A percentile compares a stretch with the other conserved stretches of the same genome.
phyloP scores from a whole-genome alignment of 306 rosid genomes.

The Vicia villosa region DNA sequence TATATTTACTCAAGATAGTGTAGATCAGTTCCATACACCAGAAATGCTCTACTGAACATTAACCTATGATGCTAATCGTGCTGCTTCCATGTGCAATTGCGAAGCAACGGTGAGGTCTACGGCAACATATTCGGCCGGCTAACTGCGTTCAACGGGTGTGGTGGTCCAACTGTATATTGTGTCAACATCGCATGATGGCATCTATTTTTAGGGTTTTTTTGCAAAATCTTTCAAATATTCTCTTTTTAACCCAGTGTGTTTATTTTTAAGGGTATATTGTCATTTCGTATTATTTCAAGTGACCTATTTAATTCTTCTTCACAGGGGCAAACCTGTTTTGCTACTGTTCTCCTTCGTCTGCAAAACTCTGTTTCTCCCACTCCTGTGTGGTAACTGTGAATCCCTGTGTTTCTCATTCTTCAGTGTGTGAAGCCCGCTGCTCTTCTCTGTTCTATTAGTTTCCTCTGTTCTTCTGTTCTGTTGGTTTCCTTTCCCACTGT shows the following conservation, averaged over 20 bases:
- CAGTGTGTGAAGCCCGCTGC: background rate
- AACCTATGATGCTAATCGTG: background rate
- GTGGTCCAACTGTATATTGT: background rate
- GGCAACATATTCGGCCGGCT: background rate
- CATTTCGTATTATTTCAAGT: background rate
- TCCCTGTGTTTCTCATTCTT: background rate
- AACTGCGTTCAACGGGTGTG: background rate
- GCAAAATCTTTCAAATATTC: background rate
- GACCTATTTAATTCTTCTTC: background rate
- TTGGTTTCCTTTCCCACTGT: background rate
- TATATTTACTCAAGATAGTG: background rate
- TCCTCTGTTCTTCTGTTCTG: background rate
- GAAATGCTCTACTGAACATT: background rate
- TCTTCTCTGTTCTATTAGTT: background rate
- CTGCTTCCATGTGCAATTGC: background rate
- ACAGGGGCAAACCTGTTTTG: background rate
- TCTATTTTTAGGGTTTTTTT: background rate
- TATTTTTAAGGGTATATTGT: background rate
- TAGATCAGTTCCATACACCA: background rate
- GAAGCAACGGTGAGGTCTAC: background rate
- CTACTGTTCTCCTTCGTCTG: background rate
- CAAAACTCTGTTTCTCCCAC: background rate
- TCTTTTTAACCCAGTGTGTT: background rate
- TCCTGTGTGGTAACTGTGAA: background rate
- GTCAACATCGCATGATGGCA: background rate